Conservation (phyloP, 176 grass and related monocot species). For the Avena insularis region DNA sequence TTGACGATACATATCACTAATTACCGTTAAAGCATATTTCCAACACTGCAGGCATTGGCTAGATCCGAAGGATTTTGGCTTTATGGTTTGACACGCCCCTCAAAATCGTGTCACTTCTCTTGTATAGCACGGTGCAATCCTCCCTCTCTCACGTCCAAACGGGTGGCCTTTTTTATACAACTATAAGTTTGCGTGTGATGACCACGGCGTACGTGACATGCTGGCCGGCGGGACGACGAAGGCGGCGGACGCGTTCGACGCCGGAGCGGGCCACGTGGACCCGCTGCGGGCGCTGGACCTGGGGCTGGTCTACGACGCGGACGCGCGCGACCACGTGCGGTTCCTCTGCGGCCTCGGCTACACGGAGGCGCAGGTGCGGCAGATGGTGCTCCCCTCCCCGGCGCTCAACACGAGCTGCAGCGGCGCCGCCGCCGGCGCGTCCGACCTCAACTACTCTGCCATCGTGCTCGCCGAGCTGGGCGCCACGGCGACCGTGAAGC, state of each 20-base stretch:
- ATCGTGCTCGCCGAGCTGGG: constrained; percentile 63
- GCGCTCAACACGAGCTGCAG: constrained; percentile 60
- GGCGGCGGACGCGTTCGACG: constrained; percentile 74
- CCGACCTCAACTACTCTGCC: constrained; percentile 81
- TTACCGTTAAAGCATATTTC: too few species aligned
- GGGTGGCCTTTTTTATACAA: too few species aligned
- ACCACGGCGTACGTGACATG: constrained; percentile 77
- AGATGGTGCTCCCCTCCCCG: constrained; percentile 60
- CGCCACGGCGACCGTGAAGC: constrained; percentile 54
- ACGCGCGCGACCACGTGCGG: constrained; percentile 59
- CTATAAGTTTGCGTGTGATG: constrained; percentile 36
- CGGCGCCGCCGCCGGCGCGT: background rate
- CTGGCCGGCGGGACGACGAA: constrained; percentile 75
- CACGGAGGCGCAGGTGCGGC: constrained; percentile 59
- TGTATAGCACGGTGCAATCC: too few species aligned
- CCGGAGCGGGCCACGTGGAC: constrained; percentile 81
- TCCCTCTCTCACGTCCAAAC: too few species aligned
- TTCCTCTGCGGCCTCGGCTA: constrained; percentile 87
- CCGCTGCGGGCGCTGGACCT: constrained; percentile 75
- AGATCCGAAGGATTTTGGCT: too few species aligned
- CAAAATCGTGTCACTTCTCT: too few species aligned
- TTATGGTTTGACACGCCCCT: too few species aligned
- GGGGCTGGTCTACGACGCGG: constrained; percentile 79
- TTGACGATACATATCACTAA: too few species aligned
- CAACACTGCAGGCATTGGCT: too few species aligned